A percentile compares a stretch with the other conserved stretches of the same genome.
Conservation (phyloP, 441 rosid genomes). For the Sinapis alba region DNA sequence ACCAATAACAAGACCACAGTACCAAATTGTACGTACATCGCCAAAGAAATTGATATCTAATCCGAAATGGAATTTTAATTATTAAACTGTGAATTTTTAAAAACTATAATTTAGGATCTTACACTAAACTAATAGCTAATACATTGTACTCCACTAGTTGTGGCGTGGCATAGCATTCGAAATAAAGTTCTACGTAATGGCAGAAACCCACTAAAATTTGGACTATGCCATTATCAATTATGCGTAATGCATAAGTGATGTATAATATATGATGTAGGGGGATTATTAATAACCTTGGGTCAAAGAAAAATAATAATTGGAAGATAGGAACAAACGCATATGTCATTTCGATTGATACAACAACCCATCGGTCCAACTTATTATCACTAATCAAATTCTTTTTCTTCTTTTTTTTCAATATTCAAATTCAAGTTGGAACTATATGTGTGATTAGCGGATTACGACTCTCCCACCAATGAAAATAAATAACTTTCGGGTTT, state of each 20-base stretch:
- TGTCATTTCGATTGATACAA: conserved; percentile 21
- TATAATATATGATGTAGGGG: neutral
- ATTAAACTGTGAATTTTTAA: neutral
- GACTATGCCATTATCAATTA: neutral
- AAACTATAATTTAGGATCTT: neutral
- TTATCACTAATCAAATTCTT: conserved; percentile 14
- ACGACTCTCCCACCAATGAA: conserved; percentile 34
- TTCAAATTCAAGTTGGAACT: conserved; percentile 28
- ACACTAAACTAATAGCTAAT: neutral
- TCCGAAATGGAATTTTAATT: neutral
- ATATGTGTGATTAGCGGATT: conserved; percentile 7
- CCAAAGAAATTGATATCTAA: neutral
- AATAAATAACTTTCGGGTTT: conserved; percentile 1
- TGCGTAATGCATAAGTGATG: neutral
- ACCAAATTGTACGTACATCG: neutral
- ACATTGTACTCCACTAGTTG: neutral
- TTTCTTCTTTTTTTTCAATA: too few species aligned
- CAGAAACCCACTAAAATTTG: neutral
- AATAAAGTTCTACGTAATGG: neutral
- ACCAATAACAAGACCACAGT: neutral
- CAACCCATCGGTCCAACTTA: conserved; percentile 15
- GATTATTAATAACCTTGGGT: neutral
- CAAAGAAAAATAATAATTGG: conserved; percentile 1
- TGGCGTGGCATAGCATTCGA: neutral
- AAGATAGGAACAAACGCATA: conserved; percentile 22